Conservation (phyloP, 805 yeast genomes). For the Wickerhamiella cacticola region DNA sequence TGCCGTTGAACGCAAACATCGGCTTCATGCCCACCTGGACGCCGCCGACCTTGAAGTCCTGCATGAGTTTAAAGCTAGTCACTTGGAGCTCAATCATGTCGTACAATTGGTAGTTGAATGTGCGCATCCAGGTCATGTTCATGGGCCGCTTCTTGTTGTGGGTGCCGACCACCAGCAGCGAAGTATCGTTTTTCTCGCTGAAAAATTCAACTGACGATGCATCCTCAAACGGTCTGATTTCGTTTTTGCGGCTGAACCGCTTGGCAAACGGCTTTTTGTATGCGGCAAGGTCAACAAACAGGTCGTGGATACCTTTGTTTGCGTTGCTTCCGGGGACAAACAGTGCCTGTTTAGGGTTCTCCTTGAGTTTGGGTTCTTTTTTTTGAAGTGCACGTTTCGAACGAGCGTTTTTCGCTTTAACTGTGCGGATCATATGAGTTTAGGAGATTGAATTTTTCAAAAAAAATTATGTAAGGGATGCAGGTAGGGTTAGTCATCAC, state of each 20-base stretch:
- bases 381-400: constrained; percentile 88
- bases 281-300: constrained; percentile 77
- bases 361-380: constrained; percentile 76
- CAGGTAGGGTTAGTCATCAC: not conserved
- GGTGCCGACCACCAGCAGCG: constrained; percentile 66
- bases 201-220: constrained; percentile 74
- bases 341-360: constrained; percentile 78
- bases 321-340: constrained; percentile 84
- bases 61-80: constrained; percentile 48
- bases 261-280: constrained; percentile 83
- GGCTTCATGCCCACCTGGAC: constrained; percentile 87
- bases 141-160: constrained; percentile 88
- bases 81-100: constrained; percentile 88
- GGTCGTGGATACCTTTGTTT: constrained; percentile 71
- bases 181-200: constrained; percentile 86
- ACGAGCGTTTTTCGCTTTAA: constrained; percentile 85
- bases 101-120: constrained; percentile 78
- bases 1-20: constrained; percentile 85
- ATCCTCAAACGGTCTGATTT: constrained; percentile 87
- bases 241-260: constrained; percentile 80
- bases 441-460: no score
- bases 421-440: constrained; percentile 38
- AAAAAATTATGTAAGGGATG: not conserved
- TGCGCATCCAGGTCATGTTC: constrained; percentile 74
- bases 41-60: constrained; percentile 69